Percentiles rank a stretch among this genome's conserved stretches.
These are phyloP conservation scores for Talaromyces sp. DNA, from an alignment of 2,329 filamentous ascomycete species.

Conservation along the genomic window DNA sequence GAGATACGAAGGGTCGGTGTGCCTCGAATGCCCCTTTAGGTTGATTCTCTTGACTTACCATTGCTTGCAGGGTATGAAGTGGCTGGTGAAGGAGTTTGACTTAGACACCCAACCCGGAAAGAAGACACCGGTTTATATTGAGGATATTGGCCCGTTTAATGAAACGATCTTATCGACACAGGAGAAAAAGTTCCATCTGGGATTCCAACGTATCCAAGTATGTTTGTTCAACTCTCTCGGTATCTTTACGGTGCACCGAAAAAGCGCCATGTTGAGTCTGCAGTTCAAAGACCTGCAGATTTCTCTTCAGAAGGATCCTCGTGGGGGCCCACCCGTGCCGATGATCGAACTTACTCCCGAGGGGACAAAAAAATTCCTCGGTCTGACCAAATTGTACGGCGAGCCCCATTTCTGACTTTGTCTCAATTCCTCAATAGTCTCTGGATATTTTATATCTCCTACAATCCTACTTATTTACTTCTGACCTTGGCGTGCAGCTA, in stretches of 20 bases:
- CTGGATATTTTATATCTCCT: too few species aligned
- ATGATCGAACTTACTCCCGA: conserved; percentile 14
- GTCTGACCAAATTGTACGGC: conserved; percentile 14
- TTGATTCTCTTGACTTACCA: conserved; percentile 2
- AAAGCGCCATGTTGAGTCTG: conserved; percentile 11
- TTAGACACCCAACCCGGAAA: conserved; percentile 17
- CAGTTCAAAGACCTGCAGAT: conserved; percentile 18
- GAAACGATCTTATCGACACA: conserved; percentile 17
- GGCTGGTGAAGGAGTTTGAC: conserved; percentile 10
- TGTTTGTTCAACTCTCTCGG: conserved; percentile 17
- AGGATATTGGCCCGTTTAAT: conserved; percentile 20
- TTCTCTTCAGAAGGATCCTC: conserved; percentile 18
- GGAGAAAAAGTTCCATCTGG: conserved; percentile 20
- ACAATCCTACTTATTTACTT: background rate
- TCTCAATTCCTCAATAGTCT: background rate
- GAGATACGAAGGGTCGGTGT: conserved; percentile 7
- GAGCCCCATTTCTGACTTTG: conserved; percentile 1
- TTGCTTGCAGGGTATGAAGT: conserved; percentile 14
- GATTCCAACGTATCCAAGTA: conserved; percentile 17
- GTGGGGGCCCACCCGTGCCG: conserved; percentile 13
- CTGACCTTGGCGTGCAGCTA: background rate
- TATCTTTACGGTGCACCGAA: conserved; percentile 17
- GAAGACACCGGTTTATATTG: conserved; percentile 23
- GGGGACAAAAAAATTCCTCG: conserved; percentile 15
- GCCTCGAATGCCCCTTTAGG: background rate